A percentile compares a stretch with the other conserved stretches of the same genome.
Conservation (phyloP, 2,329 filamentous ascomycete species). For the Phialophora tarda region DNA sequence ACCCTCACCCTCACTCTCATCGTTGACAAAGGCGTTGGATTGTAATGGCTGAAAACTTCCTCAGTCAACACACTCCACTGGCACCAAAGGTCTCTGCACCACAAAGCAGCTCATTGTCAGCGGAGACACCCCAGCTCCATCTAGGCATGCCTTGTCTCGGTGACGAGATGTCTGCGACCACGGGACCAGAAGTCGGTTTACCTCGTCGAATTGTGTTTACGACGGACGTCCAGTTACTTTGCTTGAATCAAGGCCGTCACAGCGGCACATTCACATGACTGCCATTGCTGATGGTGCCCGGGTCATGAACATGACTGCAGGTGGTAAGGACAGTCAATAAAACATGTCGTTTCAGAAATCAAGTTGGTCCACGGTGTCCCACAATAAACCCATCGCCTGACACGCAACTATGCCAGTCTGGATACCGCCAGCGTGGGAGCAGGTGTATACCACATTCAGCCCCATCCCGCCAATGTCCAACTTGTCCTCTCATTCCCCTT, state of each 20-base stretch:
- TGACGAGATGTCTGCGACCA: neutral
- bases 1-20: neutral
- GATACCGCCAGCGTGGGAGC: too few relatives aligned
- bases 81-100: neutral
- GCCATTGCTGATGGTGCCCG: neutral
- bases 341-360: too few relatives aligned
- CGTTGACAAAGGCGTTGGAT: neutral
- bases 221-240: neutral
- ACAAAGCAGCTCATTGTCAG: neutral
- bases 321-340: neutral
- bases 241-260: too few relatives aligned
- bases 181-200: neutral
- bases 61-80: too few relatives aligned
- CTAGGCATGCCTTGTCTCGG: neutral
- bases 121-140: neutral
- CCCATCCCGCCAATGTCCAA: constrained; percentile 57
- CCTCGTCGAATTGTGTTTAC: neutral
- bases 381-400: neutral
- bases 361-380: neutral
- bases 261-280: neutral
- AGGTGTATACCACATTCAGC: constrained; percentile 39
- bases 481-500: constrained; percentile 54
- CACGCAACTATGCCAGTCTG: neutral
- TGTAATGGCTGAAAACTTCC: neutral
- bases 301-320: neutral